A percentile compares a stretch with the other conserved stretches of the same genome.
These are phyloP conservation scores for Penicillium sp. DNA, from an alignment of 2,329 filamentous ascomycete genomes.

Conservation along the genomic window DNA sequence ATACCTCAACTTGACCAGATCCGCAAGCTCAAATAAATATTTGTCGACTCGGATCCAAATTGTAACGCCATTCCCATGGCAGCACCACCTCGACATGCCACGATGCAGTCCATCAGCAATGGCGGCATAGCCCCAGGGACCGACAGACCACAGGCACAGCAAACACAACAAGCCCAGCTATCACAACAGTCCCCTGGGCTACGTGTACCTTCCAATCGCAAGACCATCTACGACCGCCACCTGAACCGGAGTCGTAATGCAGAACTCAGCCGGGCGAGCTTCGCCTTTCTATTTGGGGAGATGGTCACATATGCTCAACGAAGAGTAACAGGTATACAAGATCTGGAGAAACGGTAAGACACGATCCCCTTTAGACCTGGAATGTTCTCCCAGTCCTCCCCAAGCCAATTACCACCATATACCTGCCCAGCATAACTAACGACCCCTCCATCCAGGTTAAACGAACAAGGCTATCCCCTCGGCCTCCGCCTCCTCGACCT, in stretches of 20 bases:
- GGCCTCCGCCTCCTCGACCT: conserved; percentile 94
- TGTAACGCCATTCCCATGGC: conserved; percentile 23
- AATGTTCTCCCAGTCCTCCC: background rate
- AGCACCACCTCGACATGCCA: conserved; percentile 29
- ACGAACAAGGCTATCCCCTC: conserved; percentile 87
- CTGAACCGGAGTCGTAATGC: conserved; percentile 84
- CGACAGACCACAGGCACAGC: conserved; percentile 7
- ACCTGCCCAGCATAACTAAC: background rate
- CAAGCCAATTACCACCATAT: background rate
- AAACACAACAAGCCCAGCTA: conserved; percentile 16
- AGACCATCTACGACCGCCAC: conserved; percentile 96
- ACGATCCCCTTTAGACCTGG: background rate
- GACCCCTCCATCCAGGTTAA: conserved; percentile 58
- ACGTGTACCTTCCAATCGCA: conserved; percentile 85
- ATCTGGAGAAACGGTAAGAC: conserved; percentile 80
- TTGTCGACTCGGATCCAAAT: background rate
- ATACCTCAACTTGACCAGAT: background rate
- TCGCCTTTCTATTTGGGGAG: conserved; percentile 93
- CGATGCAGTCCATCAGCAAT: conserved; percentile 35
- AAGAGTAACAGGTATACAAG: conserved; percentile 85
- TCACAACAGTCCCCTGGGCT: conserved; percentile 57
- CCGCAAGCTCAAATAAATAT: background rate
- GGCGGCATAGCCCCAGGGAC: conserved; percentile 19
- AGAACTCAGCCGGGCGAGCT: conserved; percentile 88
- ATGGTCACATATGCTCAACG: conserved; percentile 95